These are phyloP conservation scores for Alternaria gansuensis DNA, from an alignment of 2,329 filamentous ascomycete species.

Conservation along the genomic window DNA sequence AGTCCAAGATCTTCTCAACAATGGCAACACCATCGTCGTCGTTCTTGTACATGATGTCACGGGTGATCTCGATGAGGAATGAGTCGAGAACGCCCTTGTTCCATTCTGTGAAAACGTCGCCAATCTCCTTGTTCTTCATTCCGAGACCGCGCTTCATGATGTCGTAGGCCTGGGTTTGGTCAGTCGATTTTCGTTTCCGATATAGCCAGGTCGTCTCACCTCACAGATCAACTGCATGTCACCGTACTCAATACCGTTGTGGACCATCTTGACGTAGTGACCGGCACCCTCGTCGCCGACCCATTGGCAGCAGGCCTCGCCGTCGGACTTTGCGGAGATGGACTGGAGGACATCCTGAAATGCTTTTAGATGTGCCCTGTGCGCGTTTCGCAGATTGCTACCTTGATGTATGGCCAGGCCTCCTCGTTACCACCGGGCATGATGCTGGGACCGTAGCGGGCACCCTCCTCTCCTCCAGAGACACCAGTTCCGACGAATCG, in stretches of 20 bases:
- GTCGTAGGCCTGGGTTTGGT: constrained; percentile 81
- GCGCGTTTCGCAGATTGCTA: constrained; percentile 16
- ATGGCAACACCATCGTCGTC: constrained; percentile 91
- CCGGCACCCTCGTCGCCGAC: constrained; percentile 99
- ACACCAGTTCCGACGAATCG: constrained; percentile 97
- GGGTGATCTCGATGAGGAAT: constrained; percentile 99
- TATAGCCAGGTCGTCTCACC: constrained; percentile 63
- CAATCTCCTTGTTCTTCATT: constrained; percentile 90
- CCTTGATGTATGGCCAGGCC: constrained; percentile 95
- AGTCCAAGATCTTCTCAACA: constrained; percentile 98
- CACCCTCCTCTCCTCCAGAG: constrained; percentile 99
- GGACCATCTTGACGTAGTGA: constrained; percentile 99
- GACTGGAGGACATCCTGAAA: constrained; percentile 88
- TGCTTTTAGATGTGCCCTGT: constrained; percentile 28
- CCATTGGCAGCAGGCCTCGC: constrained; percentile 99
- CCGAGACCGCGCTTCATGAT: constrained; percentile 99
- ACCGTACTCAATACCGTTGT: constrained; percentile 99
- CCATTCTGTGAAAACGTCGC: constrained; percentile 93
- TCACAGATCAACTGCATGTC: constrained; percentile 99
- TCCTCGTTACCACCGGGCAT: constrained; percentile 99
- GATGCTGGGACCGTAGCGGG: constrained; percentile 93
- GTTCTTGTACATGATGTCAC: constrained; percentile 98
- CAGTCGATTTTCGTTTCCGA: constrained; percentile 10
- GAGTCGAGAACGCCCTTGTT: constrained; percentile 97
- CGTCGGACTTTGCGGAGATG: constrained; percentile 97